phyloP scores from a whole-genome alignment of 164 flowering plant genomes.

The Magnolia officinalis region DNA sequence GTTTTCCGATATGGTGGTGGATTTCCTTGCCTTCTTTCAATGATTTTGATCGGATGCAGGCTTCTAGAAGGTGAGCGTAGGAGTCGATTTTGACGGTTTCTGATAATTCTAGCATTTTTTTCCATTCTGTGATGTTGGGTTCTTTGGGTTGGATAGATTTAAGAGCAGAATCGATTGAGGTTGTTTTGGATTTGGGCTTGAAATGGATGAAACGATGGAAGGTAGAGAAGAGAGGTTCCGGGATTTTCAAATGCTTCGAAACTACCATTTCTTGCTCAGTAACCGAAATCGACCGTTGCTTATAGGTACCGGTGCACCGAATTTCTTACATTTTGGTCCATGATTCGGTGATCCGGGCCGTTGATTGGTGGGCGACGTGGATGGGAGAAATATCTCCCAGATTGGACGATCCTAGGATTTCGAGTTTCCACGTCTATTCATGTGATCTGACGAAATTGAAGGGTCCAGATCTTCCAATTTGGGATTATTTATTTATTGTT shows the following conservation, averaged over 20 bases:
- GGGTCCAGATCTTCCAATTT: too few species aligned
- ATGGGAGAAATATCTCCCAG: too few species aligned
- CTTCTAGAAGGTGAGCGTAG: slow-evolving; percentile 32
- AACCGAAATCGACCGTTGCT: not conserved
- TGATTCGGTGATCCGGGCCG: too few species aligned
- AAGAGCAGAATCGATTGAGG: not conserved
- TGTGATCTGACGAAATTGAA: too few species aligned
- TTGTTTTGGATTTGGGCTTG: slow-evolving; percentile 1
- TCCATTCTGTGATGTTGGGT: slow-evolving; percentile 11
- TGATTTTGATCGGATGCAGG: slow-evolving; percentile 42
- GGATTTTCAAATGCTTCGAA: slow-evolving; percentile 1
- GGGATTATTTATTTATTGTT: too few species aligned
- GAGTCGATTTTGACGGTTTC: slow-evolving; percentile 8
- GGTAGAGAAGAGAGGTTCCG: slow-evolving; percentile 1
- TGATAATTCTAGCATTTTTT: slow-evolving; percentile 9
- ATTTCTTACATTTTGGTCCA: too few species aligned
- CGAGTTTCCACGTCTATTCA: too few species aligned
- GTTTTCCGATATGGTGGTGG: slow-evolving; percentile 43
- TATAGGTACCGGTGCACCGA: too few species aligned
- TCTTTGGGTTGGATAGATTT: not conserved
- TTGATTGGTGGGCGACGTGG: too few species aligned
- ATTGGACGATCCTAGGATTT: too few species aligned
- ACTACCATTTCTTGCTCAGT: slow-evolving; percentile 10
- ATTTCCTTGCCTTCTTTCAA: slow-evolving; percentile 38
- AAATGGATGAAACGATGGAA: slow-evolving; percentile 5